Percentiles rank a stretch among this genome's conserved stretches.
Evolutionary conservation across 805 yeast species (phyloP).

Genomic region (Candida nonsorbophila): DNA sequence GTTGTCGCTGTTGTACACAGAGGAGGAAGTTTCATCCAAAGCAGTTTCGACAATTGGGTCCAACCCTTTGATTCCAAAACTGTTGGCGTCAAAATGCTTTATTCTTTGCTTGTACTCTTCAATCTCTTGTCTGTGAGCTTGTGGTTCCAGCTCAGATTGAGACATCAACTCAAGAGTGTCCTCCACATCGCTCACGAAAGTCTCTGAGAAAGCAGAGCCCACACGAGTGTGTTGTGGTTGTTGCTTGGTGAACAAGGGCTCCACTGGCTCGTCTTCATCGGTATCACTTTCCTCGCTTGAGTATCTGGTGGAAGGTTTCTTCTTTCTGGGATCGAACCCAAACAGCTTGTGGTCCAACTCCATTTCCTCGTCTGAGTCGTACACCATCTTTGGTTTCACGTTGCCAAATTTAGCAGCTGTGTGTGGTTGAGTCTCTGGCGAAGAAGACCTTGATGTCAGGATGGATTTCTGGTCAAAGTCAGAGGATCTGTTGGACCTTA

Average conservation of each 20-base stretch:
- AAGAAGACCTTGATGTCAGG: too few relatives aligned
- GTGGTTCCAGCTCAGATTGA: too few relatives aligned
- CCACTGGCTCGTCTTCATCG: too few relatives aligned
- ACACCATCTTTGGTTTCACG: conserved; percentile 9
- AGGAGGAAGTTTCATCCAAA: conserved; percentile 19
- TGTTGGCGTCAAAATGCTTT: conserved; percentile 20
- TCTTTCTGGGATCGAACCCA: conserved; percentile 20
- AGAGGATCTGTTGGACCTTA: too few relatives aligned
- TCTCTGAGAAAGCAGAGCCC: too few relatives aligned
- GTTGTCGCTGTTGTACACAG: conserved; percentile 26
- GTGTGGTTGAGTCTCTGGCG: too few relatives aligned
- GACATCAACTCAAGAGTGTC: conserved; percentile 1
- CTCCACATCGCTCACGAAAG: too few relatives aligned
- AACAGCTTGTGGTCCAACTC: conserved; percentile 12
- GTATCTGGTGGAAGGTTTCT: conserved; percentile 3
- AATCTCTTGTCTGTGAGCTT: too few relatives aligned
- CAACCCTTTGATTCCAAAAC: conserved; percentile 26
- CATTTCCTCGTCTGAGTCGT: conserved; percentile 14
- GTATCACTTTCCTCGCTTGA: conserved; percentile 1
- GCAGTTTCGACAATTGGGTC: conserved; percentile 33
- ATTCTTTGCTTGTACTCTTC: too few relatives aligned
- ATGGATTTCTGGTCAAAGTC: too few relatives aligned
- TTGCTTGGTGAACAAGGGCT: too few relatives aligned
- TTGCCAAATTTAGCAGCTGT: conserved; percentile 8
- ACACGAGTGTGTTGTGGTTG: too few relatives aligned